phyloP scores from a whole-genome alignment of 1,284 basidiomycete species.

The Leccinum angustisporum region DNA sequence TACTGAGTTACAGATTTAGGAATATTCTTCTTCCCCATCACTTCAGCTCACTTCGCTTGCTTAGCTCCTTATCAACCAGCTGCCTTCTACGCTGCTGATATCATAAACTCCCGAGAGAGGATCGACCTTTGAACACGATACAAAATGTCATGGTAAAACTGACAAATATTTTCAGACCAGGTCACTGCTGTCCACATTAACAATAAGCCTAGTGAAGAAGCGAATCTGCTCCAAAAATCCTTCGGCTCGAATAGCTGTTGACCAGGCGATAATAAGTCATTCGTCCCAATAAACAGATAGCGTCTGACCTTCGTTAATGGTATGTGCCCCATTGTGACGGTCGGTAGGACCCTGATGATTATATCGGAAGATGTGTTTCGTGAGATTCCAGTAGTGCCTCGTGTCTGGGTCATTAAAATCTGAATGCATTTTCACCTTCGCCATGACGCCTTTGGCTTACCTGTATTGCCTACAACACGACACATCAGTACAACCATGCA shows the following conservation, averaged over 20 bases:
- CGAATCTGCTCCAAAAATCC: neutral
- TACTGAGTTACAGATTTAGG: too few species aligned
- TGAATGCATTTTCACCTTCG: neutral
- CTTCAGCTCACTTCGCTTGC: too few species aligned
- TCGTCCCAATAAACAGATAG: neutral
- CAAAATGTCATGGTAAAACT: too few species aligned
- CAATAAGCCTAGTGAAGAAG: neutral
- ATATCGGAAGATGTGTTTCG: neutral
- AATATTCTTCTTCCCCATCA: too few species aligned
- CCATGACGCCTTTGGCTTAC: neutral
- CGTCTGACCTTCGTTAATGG: neutral
- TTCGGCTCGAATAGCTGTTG: neutral
- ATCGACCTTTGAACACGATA: too few species aligned
- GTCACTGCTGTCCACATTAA: neutral
- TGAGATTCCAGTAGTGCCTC: too few species aligned
- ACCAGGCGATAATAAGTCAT: neutral
- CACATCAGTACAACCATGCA: neutral
- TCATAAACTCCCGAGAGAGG: too few species aligned
- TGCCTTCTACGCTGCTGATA: too few species aligned
- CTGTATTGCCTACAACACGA: neutral
- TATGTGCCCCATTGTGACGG: neutral
- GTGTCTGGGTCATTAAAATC: too few species aligned
- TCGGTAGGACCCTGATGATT: neutral
- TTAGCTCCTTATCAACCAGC: too few species aligned
- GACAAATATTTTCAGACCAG: too few species aligned